A percentile compares a stretch with the other conserved stretches of the same genome.
Conservation (phyloP, 306 rosid species). For the Parietaria judaica region DNA sequence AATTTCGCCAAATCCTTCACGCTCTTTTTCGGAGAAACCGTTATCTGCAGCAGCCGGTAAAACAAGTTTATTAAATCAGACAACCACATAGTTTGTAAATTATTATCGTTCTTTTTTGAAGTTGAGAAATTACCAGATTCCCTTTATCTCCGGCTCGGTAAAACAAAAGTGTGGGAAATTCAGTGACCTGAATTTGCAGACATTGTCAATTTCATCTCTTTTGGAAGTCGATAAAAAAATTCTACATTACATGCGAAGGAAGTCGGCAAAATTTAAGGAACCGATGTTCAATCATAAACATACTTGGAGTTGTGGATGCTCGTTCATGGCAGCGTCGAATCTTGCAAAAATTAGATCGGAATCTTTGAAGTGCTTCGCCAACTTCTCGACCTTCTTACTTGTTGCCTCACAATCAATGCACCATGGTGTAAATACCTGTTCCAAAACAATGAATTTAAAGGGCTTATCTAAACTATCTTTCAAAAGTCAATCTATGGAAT, state of each 20-base stretch:
- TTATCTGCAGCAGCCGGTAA: conserved; percentile 44
- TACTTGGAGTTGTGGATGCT: conserved; percentile 82
- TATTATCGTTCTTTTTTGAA: neutral
- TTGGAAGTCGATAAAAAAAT: neutral
- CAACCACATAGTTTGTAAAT: neutral
- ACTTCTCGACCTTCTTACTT: conserved; percentile 71
- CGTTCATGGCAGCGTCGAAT: conserved; percentile 72
- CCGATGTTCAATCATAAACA: conserved; percentile 13
- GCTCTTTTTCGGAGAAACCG: conserved; percentile 57
- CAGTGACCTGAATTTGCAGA: conserved; percentile 42
- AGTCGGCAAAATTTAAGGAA: neutral
- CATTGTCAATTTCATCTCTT: neutral
- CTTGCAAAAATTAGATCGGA: conserved; percentile 53
- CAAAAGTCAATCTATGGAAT: no score
- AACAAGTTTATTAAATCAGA: conserved; percentile 1
- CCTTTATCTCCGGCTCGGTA: conserved; percentile 53
- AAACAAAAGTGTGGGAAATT: conserved; percentile 71
- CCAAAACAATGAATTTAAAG: conserved; percentile 6
- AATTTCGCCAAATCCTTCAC: conserved; percentile 81
- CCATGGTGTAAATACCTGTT: conserved; percentile 90
- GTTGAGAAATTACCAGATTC: conserved; percentile 55
- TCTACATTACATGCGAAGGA: neutral
- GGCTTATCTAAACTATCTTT: no score
- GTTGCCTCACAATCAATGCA: conserved; percentile 74
- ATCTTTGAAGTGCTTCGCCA: conserved; percentile 88